These are phyloP conservation scores for Ruellia speciosa DNA, from an alignment of 305 asterid species.

Conservation along the genomic window DNA sequence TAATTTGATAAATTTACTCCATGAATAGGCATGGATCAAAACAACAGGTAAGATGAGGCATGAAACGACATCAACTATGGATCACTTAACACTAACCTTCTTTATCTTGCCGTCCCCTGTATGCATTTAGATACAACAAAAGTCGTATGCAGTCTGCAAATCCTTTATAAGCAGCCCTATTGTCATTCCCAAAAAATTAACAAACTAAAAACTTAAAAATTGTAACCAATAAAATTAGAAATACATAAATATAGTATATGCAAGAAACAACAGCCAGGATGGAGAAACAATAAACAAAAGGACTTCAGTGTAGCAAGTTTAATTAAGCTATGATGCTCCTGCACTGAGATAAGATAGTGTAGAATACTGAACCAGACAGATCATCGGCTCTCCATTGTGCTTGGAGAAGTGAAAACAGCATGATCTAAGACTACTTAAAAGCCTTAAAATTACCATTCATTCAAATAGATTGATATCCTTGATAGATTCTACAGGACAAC, in stretches of 20 bases:
- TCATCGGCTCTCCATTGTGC: background rate
- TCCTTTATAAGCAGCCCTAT: slow-evolving; percentile 99
- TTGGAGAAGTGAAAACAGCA: background rate
- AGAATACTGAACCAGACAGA: background rate
- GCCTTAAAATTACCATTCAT: background rate
- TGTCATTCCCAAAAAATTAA: slow-evolving; percentile 24
- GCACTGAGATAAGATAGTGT: background rate
- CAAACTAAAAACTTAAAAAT: slow-evolving; percentile 18
- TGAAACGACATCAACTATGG: slow-evolving; percentile 7
- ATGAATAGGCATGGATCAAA: slow-evolving; percentile 8
- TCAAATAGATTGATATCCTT: background rate
- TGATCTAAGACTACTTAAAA: no score
- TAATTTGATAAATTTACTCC: slow-evolving; percentile 9
- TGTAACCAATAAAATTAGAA: slow-evolving; percentile 12
- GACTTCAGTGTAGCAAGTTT: background rate
- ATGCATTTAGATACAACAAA: slow-evolving; percentile 75
- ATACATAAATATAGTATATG: background rate
- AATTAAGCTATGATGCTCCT: background rate
- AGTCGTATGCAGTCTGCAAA: slow-evolving; percentile 92
- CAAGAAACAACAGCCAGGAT: background rate
- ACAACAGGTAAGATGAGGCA: slow-evolving; percentile 7
- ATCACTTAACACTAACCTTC: slow-evolving; percentile 49
- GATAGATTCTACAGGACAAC: no score
- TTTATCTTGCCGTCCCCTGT: slow-evolving; percentile 88
- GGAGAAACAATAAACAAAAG: background rate